Evolutionary conservation across 2,329 filamentous ascomycete genomes (phyloP).

Genomic region (Penicillium sp.): DNA sequence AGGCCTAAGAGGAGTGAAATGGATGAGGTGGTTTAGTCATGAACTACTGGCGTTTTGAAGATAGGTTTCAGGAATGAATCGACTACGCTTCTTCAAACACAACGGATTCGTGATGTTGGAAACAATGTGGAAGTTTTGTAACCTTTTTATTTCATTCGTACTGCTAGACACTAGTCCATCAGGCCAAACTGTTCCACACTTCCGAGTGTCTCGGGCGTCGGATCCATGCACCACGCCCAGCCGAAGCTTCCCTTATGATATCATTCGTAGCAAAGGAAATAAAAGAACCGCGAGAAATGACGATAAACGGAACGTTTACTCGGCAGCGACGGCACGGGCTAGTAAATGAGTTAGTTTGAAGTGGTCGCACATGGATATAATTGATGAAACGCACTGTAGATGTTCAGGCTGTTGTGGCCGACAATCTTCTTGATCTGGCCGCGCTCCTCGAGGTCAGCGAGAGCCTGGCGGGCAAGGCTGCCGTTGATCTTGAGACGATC

Average conservation of each 20-base stretch:
- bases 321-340: conserved; percentile 47
- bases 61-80: neutral
- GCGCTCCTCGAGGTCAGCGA: conserved; percentile 94
- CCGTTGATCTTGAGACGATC: conserved; percentile 99
- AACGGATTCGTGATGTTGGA: neutral
- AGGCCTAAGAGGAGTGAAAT: conserved; percentile 54
- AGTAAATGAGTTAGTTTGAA: conserved; percentile 12
- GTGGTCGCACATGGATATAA: neutral
- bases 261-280: conserved; percentile 40
- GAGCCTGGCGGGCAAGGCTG: conserved; percentile 84
- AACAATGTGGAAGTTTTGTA: conserved; percentile 24
- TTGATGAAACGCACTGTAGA: conserved; percentile 73
- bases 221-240: conserved; percentile 39
- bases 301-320: conserved; percentile 41
- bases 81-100: neutral
- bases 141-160: conserved; percentile 35
- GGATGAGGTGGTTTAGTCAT: conserved; percentile 1
- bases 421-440: conserved; percentile 98
- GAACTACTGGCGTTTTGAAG: neutral
- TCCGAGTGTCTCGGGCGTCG: conserved; percentile 29
- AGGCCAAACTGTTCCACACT: conserved; percentile 32
- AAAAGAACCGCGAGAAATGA: conserved; percentile 39
- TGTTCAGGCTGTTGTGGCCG: conserved; percentile 93
- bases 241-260: conserved; percentile 39
- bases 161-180: conserved; percentile 33